Conservation (phyloP, 1,139 yeast genomes). For the Suhomyces yuchorum region DNA sequence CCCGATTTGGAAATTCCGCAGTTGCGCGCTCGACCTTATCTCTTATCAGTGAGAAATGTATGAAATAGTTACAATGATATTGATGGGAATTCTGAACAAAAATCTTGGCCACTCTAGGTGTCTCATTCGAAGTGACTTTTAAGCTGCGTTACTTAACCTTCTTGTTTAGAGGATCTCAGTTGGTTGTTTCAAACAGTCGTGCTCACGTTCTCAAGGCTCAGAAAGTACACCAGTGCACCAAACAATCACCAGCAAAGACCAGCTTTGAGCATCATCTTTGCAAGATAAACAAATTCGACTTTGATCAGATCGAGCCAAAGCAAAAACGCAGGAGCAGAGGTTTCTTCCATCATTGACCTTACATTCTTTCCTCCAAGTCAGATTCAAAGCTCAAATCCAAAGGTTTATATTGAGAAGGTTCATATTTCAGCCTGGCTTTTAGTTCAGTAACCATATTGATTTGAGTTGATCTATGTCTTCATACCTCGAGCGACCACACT, state of each 20-base stretch:
- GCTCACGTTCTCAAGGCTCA: background rate
- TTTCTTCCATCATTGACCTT: too few relatives aligned
- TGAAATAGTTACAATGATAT: background rate
- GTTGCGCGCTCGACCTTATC: slow-evolving; percentile 6
- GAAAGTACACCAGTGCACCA: slow-evolving; percentile 1
- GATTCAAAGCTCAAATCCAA: too few relatives aligned
- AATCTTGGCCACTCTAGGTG: background rate
- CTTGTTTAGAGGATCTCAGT: too few relatives aligned
- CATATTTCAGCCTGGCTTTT: too few relatives aligned
- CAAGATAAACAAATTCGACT: background rate
- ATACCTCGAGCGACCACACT: slow-evolving; percentile 25
- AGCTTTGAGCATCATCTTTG: background rate
- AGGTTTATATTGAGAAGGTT: too few relatives aligned
- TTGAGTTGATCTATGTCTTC: slow-evolving; percentile 3
- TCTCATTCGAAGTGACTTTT: too few relatives aligned
- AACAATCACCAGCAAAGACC: background rate
- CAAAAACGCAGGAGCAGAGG: too few relatives aligned
- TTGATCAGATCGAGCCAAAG: too few relatives aligned
- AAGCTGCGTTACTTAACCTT: too few relatives aligned
- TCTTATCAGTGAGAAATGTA: slow-evolving; percentile 3
- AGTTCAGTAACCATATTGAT: too few relatives aligned
- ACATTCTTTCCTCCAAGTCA: too few relatives aligned
- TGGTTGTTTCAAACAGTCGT: background rate
- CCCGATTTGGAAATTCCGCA: slow-evolving; percentile 7
- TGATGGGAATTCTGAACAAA: background rate